Conservation (phyloP, 768 basidiomycete species). For the Pleurotus sapidus region DNA sequence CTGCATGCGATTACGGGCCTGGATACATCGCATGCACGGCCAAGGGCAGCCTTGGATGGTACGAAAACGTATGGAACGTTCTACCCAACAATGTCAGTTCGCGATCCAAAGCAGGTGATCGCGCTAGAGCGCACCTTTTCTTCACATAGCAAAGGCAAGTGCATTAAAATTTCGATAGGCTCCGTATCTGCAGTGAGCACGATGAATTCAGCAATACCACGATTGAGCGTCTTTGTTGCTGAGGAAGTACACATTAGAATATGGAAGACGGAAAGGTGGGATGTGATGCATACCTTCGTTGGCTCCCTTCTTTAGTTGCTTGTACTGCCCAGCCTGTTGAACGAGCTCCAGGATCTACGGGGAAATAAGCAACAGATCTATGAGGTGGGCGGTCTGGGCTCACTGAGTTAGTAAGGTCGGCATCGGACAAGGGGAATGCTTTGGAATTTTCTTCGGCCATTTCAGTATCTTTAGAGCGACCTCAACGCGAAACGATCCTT, state of each 20-base stretch:
- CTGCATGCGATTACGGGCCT: constrained; percentile 94
- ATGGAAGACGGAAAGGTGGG: not conserved
- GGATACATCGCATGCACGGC: constrained; percentile 93
- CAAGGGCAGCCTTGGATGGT: constrained; percentile 92
- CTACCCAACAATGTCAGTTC: constrained; percentile 29
- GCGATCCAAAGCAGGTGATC: constrained; percentile 2
- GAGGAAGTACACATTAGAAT: not conserved
- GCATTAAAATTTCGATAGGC: constrained; percentile 95
- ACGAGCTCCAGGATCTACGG: constrained; percentile 90
- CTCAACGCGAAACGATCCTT: constrained; percentile 86
- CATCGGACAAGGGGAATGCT: constrained; percentile 87
- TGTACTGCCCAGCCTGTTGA: constrained; percentile 95
- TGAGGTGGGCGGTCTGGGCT: constrained; percentile 13
- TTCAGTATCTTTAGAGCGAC: constrained; percentile 43
- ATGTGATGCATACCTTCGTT: constrained; percentile 76
- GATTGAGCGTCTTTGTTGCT: constrained; percentile 98
- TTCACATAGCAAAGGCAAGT: constrained; percentile 95
- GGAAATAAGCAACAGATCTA: not conserved
- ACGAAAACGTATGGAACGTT: constrained; percentile 97
- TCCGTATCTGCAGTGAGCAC: constrained; percentile 96
- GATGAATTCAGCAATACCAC: constrained; percentile 97
- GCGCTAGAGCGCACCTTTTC: constrained; percentile 69
- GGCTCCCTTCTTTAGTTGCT: constrained; percentile 98
- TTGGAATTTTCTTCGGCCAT: constrained; percentile 74
- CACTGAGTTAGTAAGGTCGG: constrained; percentile 88